Evolutionary conservation across 2,329 filamentous ascomycete species (phyloP), one percentile per base, ranked within the genome.

Genomic region (Exserohilum turcica): DNA sequence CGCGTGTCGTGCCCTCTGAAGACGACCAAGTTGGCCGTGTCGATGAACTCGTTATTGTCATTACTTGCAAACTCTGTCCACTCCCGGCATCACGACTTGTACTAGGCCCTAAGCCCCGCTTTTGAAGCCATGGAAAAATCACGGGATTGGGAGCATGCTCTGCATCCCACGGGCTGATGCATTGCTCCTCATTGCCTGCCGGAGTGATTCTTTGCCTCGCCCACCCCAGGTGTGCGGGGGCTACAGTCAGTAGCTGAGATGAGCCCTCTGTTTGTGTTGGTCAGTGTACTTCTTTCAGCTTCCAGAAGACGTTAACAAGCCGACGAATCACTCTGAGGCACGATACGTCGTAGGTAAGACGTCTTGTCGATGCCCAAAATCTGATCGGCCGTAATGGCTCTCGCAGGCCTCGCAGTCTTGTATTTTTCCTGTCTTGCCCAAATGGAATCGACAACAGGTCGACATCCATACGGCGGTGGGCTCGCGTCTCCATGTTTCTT

Each of bases 91-190:
- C 13, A 6, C 12, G 2, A 13, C 19, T 27, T 15, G 12, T 27
- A n/a, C n/a, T n/a, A 15, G 19, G 13, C 5, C 7, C 24, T 6
- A 8, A 21, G 3, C 36, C 13, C 7, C 36, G 21, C 33, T 44
- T 37, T 39, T 38, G 48, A n/a, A 59, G 33, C 48, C 50, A 52
- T 16, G 43, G 45, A 35, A 56, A 61, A 21, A 59, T 52, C 1
- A 59, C 56, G 35, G 56, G 56, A 49, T 59, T 59, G 6, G 56
- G 58, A n/a, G 36, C 28, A 37, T 51, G 45, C 18, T 60, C 55
- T n/a, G 45, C 45, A 28, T 32, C 48, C 55, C 55, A 58, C 5
- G 57, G 55, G 36, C 47, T 39, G 13, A 39, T 39, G 36, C 36
- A 27, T 13, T 24, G 36, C 18, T 35, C 29, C 9, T 21, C 29